Evolutionary conservation across 2,329 filamentous ascomycete genomes (phyloP), one percentile per base, ranked within the genome.

Genomic region (Sclerotinia spermophila): DNA sequence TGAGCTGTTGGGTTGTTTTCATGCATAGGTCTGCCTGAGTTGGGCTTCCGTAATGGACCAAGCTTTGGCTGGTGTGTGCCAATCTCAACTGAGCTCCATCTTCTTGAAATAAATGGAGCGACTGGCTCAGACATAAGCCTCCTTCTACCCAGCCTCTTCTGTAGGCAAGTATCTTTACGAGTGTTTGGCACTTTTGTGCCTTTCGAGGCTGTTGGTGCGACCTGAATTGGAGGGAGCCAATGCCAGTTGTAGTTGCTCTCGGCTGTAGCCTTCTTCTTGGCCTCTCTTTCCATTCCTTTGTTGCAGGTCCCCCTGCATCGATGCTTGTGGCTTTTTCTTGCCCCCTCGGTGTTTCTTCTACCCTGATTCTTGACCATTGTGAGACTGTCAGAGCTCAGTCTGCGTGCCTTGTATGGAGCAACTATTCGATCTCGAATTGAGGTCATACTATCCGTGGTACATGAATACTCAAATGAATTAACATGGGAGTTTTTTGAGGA

Each of bases 11-110:
- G 60, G 2, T n/a, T 38, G 15, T n/a, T 58, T 13, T 4, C 48
- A 8, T 56, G 53, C 48, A 55, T 65, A 24, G 30, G 15, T 27
- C 27, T 40, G 5, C 27, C 30, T 5, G 40, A 33, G 7, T 45
- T 38, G 6, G 15, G 55, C 35, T 19, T 72, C 40, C 33, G 40
- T 33, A 51, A 15, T 3, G 60, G 44, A 35, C 64, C 48, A 24
- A 69, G 30, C 62, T 59, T 69, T 17, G 48, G 27, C n/a, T 64
- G 33, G 58, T 72, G 69, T 19, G 74, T 67, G 24, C 72, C 72
- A 53, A 76, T 67, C 67, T 76, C 74, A 24, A 77, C 72, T 17
- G 75, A 77, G 44, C 75, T 77, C 76, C 75, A 77, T 55, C 75
- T 72, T 69, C 76, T 73, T 2, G 69, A 66, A 5, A 73, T 30